Evolutionary conservation across 805 yeast species (phyloP), one percentile per base, ranked within the genome.

Genomic region (Candida sithepensis): DNA sequence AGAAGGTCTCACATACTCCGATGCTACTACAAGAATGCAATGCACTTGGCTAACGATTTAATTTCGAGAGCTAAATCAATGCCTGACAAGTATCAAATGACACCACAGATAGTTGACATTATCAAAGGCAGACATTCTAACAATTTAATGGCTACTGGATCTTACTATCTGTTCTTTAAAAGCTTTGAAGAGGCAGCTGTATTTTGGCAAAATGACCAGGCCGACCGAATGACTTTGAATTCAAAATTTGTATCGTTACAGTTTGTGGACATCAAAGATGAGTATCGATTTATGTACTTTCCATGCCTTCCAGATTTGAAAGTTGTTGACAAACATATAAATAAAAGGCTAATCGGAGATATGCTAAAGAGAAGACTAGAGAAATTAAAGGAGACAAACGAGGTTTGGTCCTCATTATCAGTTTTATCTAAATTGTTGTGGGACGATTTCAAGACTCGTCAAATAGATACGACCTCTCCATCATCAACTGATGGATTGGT

Each of bases 81-180:
- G 65, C 64, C 53, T 41, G 58, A 32, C 54, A 66, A n/a, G 48
- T 54, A 41, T 39, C 49, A n/a, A 9, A 14, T 28, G 14, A 50
- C 44, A 23, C 49, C 52, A 18, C 49, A 56, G 13, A 65, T 60
- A 24, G 69, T 77, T 43, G 62, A 63, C n/a, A 70, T 75, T 2
- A 66, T 78, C 14, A 73, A 80, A 47, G 77, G 77, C 12, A 61
- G 90, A 44, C 68, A 75, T 50, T 76, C 79, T 0, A 43, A 59
- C 2, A 72, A 67, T 16, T 58, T 84, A 21, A 52, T 64, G 34
- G 72, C 77, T 24, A 64, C 71, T 49, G 75, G 77, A 38, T 70
- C 74, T 4, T 81, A 80, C 59, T 84, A 75, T 58, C 61, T 85
- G 32, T 59, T 79, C 6, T 85, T 85, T 56, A 67, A 68, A 4